A percentile compares a stretch with the other conserved stretches of the same genome.
Conservation (phyloP, 148 eudicot genomes). For the Heliosperma pusillum region DNA sequence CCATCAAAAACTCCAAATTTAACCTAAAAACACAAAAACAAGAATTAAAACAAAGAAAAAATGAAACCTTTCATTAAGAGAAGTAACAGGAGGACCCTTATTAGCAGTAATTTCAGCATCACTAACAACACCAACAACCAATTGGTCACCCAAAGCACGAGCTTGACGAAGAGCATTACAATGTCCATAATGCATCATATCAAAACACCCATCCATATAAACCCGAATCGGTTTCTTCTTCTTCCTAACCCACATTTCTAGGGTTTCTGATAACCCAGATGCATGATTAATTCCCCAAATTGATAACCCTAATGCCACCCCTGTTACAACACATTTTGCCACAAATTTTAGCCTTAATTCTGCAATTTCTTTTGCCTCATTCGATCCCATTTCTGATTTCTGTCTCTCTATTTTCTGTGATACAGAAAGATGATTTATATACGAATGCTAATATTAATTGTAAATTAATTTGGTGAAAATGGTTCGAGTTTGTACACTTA, state of each 20-base stretch:
- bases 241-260: slow-evolving; percentile 29
- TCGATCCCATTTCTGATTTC: slow-evolving; percentile 6
- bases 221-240: slow-evolving; percentile 63
- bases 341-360: slow-evolving; percentile 30
- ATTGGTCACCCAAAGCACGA: slow-evolving; percentile 88
- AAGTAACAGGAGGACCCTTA: slow-evolving; percentile 97
- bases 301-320: slow-evolving; percentile 59
- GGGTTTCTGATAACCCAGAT: slow-evolving; percentile 36
- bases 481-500: not conserved
- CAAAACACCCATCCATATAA: slow-evolving; percentile 98
- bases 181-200: slow-evolving; percentile 99
- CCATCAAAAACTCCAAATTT: not conserved
- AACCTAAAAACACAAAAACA: not conserved
- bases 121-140: slow-evolving; percentile 94
- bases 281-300: slow-evolving; percentile 45
- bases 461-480: not conserved
- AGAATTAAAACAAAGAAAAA: not conserved
- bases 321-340: slow-evolving; percentile 60
- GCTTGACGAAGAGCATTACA: slow-evolving; percentile 98
- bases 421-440: not conserved
- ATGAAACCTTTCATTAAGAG: slow-evolving; percentile 72
- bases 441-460: too few species aligned
- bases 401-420: too few species aligned
- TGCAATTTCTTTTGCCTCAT: not conserved
- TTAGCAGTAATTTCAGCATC: slow-evolving; percentile 85